Evolutionary conservation across 768 basidiomycete species (phyloP).

Genomic region (Psilocybe cyanescens): DNA sequence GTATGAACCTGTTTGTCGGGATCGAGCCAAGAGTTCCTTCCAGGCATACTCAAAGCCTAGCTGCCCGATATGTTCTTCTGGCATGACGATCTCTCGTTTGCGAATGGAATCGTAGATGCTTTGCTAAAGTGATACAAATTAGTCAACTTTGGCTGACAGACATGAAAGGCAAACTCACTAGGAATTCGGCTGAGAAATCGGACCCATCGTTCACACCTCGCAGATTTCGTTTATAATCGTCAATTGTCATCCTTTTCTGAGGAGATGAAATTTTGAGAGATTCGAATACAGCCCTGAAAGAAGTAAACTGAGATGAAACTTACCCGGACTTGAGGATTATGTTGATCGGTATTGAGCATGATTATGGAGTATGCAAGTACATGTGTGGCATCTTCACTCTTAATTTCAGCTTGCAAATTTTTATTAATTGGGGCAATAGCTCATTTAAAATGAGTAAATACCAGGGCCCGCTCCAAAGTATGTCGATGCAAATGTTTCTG

Average conservation of each 20-base stretch:
- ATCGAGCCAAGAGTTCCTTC: conserved; percentile 90
- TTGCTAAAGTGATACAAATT: conserved; percentile 51
- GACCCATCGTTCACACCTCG: conserved; percentile 88
- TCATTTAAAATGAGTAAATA: conserved; percentile 23
- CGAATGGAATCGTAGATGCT: conserved; percentile 93
- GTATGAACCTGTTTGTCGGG: conserved; percentile 73
- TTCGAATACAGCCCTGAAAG: conserved; percentile 4
- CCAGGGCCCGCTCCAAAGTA: conserved; percentile 89
- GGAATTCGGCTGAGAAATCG: conserved; percentile 84
- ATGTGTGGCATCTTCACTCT: conserved; percentile 90
- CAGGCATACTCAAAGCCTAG: conserved; percentile 99
- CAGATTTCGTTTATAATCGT: conserved; percentile 91
- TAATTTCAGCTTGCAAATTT: conserved; percentile 73
- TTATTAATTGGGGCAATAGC: background rate
- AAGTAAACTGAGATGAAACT: conserved; percentile 26
- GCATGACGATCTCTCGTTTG: conserved; percentile 94
- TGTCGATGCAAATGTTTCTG: conserved; percentile 90
- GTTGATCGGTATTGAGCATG: conserved; percentile 97
- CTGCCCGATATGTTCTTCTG: conserved; percentile 96
- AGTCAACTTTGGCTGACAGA: background rate
- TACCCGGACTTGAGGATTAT: conserved; percentile 92
- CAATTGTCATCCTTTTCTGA: conserved; percentile 97
- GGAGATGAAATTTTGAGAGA: background rate
- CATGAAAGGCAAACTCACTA: conserved; percentile 48
- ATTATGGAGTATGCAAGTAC: conserved; percentile 95